A percentile compares a stretch with the other conserved stretches of the same genome.
phyloP scores from a whole-genome alignment of 495 filamentous ascomycete species.

The Neurospora sp. region DNA sequence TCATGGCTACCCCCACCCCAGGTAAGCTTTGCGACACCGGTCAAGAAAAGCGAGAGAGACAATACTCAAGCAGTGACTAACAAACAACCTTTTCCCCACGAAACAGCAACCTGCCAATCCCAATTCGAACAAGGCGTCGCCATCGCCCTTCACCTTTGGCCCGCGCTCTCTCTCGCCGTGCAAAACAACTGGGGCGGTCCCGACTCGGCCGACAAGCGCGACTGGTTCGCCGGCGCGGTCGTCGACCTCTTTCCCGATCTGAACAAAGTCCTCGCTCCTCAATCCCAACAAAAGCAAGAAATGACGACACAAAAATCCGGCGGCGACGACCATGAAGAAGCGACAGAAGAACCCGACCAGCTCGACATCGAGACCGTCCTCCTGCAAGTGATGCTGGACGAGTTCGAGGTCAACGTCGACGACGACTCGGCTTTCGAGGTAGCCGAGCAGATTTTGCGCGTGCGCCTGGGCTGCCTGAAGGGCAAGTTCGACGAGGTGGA shows the following conservation, averaged over 20 bases:
- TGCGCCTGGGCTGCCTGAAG: constrained; percentile 47
- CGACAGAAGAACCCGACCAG: constrained; percentile 53
- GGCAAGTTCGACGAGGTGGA: constrained; percentile 62
- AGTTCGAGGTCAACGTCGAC: constrained; percentile 86
- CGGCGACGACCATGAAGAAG: neutral
- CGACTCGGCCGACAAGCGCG: constrained; percentile 76
- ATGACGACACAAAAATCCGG: neutral
- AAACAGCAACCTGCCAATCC: constrained; percentile 49
- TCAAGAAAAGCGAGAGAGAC: neutral
- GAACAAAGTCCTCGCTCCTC: constrained; percentile 28
- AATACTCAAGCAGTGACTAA: constrained; percentile 5
- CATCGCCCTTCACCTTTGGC: constrained; percentile 72
- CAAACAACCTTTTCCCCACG: neutral
- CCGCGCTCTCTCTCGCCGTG: constrained; percentile 77
- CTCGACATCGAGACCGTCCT: constrained; percentile 75
- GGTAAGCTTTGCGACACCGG: constrained; percentile 2
- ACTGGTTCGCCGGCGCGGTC: constrained; percentile 88
- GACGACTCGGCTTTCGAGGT: constrained; percentile 74
- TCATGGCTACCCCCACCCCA: constrained; percentile 7
- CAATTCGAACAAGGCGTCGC: constrained; percentile 78
- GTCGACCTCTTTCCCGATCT: constrained; percentile 65
- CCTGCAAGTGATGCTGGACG: constrained; percentile 84
- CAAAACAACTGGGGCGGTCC: constrained; percentile 79
- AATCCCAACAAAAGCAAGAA: neutral
- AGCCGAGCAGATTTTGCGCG: constrained; percentile 57